phyloP scores from a whole-genome alignment of 1,284 basidiomycete species.

The Rhodotorula sp. region DNA sequence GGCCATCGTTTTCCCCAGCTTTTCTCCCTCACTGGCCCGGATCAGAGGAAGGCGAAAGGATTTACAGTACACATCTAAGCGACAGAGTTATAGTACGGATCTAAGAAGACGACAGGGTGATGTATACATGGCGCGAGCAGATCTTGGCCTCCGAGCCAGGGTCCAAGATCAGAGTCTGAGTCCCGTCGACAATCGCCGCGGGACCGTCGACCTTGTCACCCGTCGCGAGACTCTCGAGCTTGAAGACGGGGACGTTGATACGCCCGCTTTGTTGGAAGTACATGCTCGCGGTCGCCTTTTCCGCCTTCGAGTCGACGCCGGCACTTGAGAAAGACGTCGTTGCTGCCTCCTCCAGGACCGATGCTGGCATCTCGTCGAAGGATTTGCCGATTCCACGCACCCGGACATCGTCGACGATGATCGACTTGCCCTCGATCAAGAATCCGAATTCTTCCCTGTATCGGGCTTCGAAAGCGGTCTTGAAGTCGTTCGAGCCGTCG shows the following conservation, averaged over 20 bases:
- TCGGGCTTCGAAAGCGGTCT: constrained; percentile 60
- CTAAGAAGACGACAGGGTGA: constrained; percentile 52
- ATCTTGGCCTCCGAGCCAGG: constrained; percentile 66
- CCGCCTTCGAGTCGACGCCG: constrained; percentile 17
- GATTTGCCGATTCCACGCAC: constrained; percentile 77
- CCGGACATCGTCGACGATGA: constrained; percentile 90
- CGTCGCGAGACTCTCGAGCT: constrained; percentile 53
- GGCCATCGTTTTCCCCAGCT: no score
- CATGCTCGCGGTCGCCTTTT: constrained; percentile 12
- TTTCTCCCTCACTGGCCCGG: no score
- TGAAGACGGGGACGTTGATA: constrained; percentile 18
- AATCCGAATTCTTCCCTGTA: constrained; percentile 72
- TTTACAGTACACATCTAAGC: background rate
- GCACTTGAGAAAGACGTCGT: constrained; percentile 24
- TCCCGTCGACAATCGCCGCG: constrained; percentile 86
- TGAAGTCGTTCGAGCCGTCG: constrained; percentile 26
- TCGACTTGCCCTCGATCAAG: constrained; percentile 67
- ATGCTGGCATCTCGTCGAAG: constrained; percentile 75
- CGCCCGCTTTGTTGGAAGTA: constrained; percentile 31
- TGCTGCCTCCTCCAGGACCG: constrained; percentile 66
- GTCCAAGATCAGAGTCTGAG: constrained; percentile 83
- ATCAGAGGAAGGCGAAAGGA: background rate
- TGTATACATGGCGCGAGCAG: constrained; percentile 69
- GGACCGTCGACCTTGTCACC: constrained; percentile 77
- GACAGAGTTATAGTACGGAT: background rate